Conservation (phyloP, 805 yeast genomes). For the Nakazawaea populi region DNA sequence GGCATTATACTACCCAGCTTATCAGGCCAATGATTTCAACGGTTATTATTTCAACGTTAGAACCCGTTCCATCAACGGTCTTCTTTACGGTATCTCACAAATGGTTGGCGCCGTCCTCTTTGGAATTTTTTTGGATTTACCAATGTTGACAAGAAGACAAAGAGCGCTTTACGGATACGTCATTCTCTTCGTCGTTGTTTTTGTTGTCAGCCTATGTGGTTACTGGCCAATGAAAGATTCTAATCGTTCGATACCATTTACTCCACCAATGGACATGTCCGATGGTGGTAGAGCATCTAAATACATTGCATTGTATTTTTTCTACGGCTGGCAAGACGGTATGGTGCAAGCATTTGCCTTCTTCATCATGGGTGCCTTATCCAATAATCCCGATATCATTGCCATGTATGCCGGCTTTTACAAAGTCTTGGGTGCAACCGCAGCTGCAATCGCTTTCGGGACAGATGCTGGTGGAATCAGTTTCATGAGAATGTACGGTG, state of each 20-base stretch:
- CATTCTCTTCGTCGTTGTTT: neutral
- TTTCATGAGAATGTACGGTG: slow-evolving; percentile 3
- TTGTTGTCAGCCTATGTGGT: slow-evolving; percentile 6
- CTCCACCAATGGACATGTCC: slow-evolving; percentile 6
- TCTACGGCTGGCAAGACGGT: slow-evolving; percentile 9
- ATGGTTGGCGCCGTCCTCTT: slow-evolving; percentile 7
- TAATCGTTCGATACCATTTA: slow-evolving; percentile 2
- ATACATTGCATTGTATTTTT: slow-evolving; percentile 6
- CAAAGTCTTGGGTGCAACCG: slow-evolving; percentile 7
- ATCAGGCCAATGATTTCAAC: slow-evolving; percentile 8
- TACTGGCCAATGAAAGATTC: slow-evolving; percentile 13
- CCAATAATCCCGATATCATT: slow-evolving; percentile 4
- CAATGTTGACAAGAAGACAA: slow-evolving; percentile 3
- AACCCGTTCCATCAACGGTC: slow-evolving; percentile 8
- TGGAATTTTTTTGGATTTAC: slow-evolving; percentile 6
- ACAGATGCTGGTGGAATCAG: slow-evolving; percentile 10
- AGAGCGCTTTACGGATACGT: slow-evolving; percentile 5
- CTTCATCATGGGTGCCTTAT: slow-evolving; percentile 8
- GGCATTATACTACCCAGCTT: slow-evolving; percentile 7
- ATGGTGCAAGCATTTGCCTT: slow-evolving; percentile 6
- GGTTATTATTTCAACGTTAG: slow-evolving; percentile 7
- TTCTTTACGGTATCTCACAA: slow-evolving; percentile 7
- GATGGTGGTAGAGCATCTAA: slow-evolving; percentile 5
- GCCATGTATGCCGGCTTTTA: slow-evolving; percentile 6
- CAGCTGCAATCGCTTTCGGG: slow-evolving; percentile 5